Conservation (phyloP, 2,329 filamentous ascomycete species). For the Verticillium alfalfae region DNA sequence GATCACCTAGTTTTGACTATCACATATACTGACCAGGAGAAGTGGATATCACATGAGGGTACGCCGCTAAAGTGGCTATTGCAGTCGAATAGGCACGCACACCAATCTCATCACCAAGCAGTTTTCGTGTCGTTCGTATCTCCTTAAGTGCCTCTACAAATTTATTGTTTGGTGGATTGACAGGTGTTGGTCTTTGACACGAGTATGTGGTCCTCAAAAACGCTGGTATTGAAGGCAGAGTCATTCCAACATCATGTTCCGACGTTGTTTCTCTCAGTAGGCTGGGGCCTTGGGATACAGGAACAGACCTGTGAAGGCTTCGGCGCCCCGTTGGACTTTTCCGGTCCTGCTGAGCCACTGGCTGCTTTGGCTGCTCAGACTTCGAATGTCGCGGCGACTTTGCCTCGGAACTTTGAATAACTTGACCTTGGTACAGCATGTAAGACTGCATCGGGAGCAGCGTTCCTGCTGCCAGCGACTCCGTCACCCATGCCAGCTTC, state of each 20-base stretch:
- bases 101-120: conserved; percentile 72
- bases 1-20: not conserved
- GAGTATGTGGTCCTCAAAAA: conserved; percentile 54
- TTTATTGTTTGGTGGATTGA: conserved; percentile 62
- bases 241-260: conserved; percentile 59
- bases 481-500: conserved; percentile 53
- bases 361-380: not conserved
- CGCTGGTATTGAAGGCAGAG: conserved; percentile 59
- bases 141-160: conserved; percentile 73
- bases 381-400: not conserved
- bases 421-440: conserved; percentile 47
- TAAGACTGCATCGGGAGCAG: conserved; percentile 46
- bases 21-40: conserved; percentile 29
- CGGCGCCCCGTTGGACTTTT: not conserved
- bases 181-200: conserved; percentile 72
- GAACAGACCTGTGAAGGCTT: not conserved
- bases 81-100: conserved; percentile 82
- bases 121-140: conserved; percentile 64
- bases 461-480: conserved; percentile 38
- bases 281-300: conserved; percentile 13
- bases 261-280: conserved; percentile 69
- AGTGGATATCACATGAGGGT: conserved; percentile 51
- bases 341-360: not conserved
- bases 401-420: conserved; percentile 8
- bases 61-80: conserved; percentile 78